These are phyloP conservation scores for Colletotrichum aenigma DNA, from an alignment of 2,329 filamentous ascomycete genomes.

Conservation along the genomic window DNA sequence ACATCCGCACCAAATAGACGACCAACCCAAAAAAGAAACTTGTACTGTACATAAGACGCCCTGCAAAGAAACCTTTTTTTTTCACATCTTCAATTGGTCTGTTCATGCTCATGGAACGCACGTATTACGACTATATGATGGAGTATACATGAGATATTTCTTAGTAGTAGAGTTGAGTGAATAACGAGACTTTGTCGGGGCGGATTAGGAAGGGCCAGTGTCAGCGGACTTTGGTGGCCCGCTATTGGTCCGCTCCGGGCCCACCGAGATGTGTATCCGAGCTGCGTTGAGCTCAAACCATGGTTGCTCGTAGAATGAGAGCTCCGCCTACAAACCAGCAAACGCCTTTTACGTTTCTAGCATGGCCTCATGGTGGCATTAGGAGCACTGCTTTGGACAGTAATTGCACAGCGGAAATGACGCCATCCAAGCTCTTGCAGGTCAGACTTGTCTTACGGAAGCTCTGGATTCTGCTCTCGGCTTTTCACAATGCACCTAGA, in stretches of 20 bases:
- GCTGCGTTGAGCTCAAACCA: neutral
- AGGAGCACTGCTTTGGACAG: neutral
- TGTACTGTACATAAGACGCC: constrained; percentile 31
- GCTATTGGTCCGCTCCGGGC: neutral
- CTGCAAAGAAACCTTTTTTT: constrained; percentile 3
- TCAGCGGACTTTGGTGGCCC: neutral
- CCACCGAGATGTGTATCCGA: neutral
- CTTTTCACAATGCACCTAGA: neutral
- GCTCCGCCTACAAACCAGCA: neutral
- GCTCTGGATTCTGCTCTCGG: neutral
- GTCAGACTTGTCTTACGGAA: neutral
- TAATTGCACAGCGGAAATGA: neutral
- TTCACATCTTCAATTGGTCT: neutral
- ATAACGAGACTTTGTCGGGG: neutral
- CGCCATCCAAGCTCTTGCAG: neutral
- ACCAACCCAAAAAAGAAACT: neutral
- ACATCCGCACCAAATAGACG: constrained; percentile 77
- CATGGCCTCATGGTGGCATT: neutral
- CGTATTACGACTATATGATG: neutral
- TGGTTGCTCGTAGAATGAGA: neutral
- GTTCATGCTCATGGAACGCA: neutral
- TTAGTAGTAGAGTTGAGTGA: neutral
- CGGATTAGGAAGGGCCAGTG: neutral
- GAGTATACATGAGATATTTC: neutral
- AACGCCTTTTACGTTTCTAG: neutral